Base-by-base conservation (phyloP, 2,329 filamentous ascomycete species). In the Aspergillus candidus region DNA sequence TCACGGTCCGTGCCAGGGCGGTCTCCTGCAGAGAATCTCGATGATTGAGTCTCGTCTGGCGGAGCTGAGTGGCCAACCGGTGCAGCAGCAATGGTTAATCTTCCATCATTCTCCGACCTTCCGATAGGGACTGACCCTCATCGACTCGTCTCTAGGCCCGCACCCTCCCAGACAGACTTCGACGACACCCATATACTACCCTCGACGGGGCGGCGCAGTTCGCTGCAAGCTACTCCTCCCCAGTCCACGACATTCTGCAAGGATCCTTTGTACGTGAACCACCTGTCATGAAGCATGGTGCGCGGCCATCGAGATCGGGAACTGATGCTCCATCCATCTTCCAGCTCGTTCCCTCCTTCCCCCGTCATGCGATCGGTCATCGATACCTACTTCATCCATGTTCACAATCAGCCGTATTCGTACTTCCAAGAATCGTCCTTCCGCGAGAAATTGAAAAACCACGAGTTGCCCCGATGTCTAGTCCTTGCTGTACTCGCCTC, bases 331-430 rank as follows among this genome's bases (percentile, higher is more conserved):
- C 6, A 27, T 27, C 22, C 10, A 4, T 27, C 7, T 27, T 8
- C 6, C 22, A 27, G 22, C 22, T 41, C 35, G 1, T 38, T 51
- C 12, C 51, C 53, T 31, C 52, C 56, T 2, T 14, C 17, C 1
- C 22, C 51, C 1, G 50, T 60, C 4, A 34, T 58, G 2, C 27
- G 22, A 6, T 57, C 55, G 0, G 41, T 58, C 5, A 49, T 60
- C 4, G 51, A 55, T 27, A 57, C 56, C 4, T 70, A 62, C 40
- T 69, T 70, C 40, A 30, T 33, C 6, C 61, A 57, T 36, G 59
- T 56, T 18, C 66, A 69, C 29, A 67, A 66, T 31, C 63, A 68
- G 29, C 66, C 66, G 1, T 70, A 70, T 46, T 61, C 55, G 0
- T 66, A 62, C 42, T 67, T 69, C 44, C 63, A 67, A 22, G 65